Conservation (phyloP, 495 filamentous ascomycete species). For the Xylaria nigripes region DNA sequence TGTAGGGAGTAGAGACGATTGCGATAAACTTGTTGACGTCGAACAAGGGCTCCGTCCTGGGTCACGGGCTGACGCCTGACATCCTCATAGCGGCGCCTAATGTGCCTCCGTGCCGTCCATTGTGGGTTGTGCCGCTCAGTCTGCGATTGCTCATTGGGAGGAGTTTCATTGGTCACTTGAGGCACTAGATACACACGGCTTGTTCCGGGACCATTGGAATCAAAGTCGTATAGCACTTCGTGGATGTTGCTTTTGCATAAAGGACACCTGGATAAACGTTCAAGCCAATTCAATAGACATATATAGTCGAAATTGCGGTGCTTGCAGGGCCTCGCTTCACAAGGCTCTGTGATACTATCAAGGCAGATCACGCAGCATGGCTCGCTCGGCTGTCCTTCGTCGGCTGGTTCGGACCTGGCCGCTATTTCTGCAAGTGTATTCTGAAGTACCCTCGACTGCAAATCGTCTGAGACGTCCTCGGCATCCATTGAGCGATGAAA, state of each 20-base stretch:
- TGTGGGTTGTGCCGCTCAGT: background rate
- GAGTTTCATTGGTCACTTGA: conserved; percentile 12
- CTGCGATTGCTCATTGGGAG: background rate
- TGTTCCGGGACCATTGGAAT: conserved; percentile 40
- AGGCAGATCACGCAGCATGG: conserved; percentile 65
- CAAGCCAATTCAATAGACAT: conserved; percentile 76
- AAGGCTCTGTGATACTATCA: conserved; percentile 61
- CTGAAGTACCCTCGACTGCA: conserved; percentile 37
- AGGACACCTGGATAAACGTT: conserved; percentile 65
- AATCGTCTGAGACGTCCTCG: conserved; percentile 21
- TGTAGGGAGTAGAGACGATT: conserved; percentile 72
- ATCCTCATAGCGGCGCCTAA: conserved; percentile 16
- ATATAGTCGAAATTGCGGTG: conserved; percentile 79
- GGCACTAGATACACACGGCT: conserved; percentile 39
- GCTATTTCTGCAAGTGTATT: conserved; percentile 40
- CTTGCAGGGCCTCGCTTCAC: conserved; percentile 62
- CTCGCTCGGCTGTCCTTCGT: conserved; percentile 18
- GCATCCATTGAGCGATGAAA: conserved; percentile 23
- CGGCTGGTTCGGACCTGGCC: conserved; percentile 15
- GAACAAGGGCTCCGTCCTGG: conserved; percentile 51
- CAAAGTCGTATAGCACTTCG: conserved; percentile 59
- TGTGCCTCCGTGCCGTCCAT: background rate
- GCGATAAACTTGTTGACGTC: conserved; percentile 68
- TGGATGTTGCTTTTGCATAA: conserved; percentile 65
- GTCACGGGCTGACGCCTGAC: conserved; percentile 15